phyloP scores from a whole-genome alignment of 768 basidiomycete species.

The Termitomyces sp. region DNA sequence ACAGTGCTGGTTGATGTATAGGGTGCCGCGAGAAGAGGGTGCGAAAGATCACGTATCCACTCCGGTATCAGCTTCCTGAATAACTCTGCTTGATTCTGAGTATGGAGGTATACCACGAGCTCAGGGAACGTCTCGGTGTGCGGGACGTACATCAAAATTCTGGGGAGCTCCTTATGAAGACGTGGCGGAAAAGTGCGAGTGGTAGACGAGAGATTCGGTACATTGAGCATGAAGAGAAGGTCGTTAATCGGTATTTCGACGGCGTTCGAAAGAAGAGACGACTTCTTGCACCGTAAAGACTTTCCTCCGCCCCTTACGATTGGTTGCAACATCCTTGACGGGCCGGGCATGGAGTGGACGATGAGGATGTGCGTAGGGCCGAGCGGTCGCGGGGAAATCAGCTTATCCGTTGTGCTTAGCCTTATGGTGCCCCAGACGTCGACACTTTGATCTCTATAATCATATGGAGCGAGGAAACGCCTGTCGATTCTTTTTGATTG shows the following conservation, averaged over 20 bases:
- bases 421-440: conserved; percentile 20
- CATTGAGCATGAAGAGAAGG: conserved; percentile 29
- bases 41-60: conserved; percentile 31
- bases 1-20: background rate
- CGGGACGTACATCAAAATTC: conserved; percentile 26
- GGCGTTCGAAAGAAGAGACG: conserved; percentile 12
- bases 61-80: conserved; percentile 30
- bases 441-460: conserved; percentile 7
- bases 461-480: background rate
- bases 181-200: conserved; percentile 23
- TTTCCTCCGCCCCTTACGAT: background rate
- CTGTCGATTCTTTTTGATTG: background rate
- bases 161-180: conserved; percentile 28
- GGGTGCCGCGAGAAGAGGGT: conserved; percentile 21
- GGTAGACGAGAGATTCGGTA: conserved; percentile 25
- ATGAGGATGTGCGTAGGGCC: conserved; percentile 33
- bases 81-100: conserved; percentile 31
- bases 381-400: conserved; percentile 30
- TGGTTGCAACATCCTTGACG: background rate
- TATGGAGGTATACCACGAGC: conserved; percentile 32
- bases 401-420: conserved; percentile 22
- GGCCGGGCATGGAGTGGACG: conserved; percentile 9
- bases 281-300: background rate
- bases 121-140: conserved; percentile 29
- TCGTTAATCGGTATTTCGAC: conserved; percentile 34